Evolutionary conservation across 495 filamentous ascomycete species (phyloP), one percentile per base, ranked within the genome.

Genomic region (Alectoria sarmentosa): DNA sequence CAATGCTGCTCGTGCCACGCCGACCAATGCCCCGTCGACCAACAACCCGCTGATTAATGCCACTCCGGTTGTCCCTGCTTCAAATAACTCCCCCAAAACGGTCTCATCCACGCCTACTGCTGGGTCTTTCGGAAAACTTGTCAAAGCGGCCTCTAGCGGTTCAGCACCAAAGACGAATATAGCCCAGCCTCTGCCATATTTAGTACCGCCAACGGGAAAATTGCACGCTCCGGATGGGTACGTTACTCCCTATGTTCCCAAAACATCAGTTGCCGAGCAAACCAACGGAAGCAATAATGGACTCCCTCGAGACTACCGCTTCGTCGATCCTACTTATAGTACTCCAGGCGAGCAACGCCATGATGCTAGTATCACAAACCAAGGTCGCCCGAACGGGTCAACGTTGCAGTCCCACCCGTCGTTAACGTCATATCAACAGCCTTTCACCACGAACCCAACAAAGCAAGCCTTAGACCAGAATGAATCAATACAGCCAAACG

Each of bases 131-230:
- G 52, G 30, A 34, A 34, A 5, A 5, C 14, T 34, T 2, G 52
- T 55, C 28, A 54, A 54, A 54, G 4, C 49, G 11, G 17, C 23
- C 17, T 7, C 28, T 4, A 32, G 32, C 28, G 13, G 14, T 13
- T 32, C 49, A 32, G 28, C 49, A 32, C 26, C 49, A 30, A 49
- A 34, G 13, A 36, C 1, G 26, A 19, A 19, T 4, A 39, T 15
- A 30, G 30, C n/a, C 21, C 30, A 59, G 30, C 38, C 58, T 39
- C 36, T 46, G 21, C 62, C 61, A 42, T 58, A 63, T 34, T 61
- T 49, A 39, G 57, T 23, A 58, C 37, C 55, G 41, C 65, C 64
- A 49, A 36, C 34, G 30, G 28, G 15, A 55, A 17, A 6, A 3
- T 34, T 55, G 34, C 52, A 6, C 4, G 30, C 30, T 55, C 46